Percentiles rank a stretch among this genome's conserved stretches.
phyloP scores from a whole-genome alignment of 2,329 filamentous ascomycete genomes.

The Venturia carpophila region DNA sequence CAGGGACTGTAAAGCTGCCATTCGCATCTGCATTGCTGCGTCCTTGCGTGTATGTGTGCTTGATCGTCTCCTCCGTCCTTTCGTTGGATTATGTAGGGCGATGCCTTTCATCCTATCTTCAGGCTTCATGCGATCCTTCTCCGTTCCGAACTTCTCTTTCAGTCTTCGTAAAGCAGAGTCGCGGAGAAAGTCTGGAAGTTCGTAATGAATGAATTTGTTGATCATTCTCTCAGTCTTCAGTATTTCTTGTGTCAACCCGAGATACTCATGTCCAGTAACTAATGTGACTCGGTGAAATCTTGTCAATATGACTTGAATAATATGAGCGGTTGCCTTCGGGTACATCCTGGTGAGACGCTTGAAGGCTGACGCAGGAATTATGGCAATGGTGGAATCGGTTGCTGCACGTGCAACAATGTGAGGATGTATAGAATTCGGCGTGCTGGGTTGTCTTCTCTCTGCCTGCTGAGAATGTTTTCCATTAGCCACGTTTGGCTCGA shows the following conservation, averaged over 20 bases:
- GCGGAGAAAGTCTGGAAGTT: constrained; percentile 82
- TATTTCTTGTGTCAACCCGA: constrained; percentile 86
- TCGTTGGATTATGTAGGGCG: constrained; percentile 76
- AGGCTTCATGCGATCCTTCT: constrained; percentile 70
- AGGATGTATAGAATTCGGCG: constrained; percentile 65
- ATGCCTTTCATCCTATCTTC: constrained; percentile 89
- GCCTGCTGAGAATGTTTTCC: constrained; percentile 22
- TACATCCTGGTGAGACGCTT: constrained; percentile 86
- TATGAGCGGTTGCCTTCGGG: constrained; percentile 91
- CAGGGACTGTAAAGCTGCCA: constrained; percentile 36
- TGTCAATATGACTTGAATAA: constrained; percentile 94
- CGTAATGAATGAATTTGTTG: constrained; percentile 84
- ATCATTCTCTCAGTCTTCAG: constrained; percentile 88
- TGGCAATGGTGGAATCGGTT: constrained; percentile 94
- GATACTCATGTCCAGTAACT: constrained; percentile 87
- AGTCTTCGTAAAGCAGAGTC: constrained; percentile 74
- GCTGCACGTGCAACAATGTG: constrained; percentile 96
- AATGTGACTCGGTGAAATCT: constrained; percentile 90
- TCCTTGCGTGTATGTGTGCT: constrained; percentile 72
- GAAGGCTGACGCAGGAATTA: constrained; percentile 95
- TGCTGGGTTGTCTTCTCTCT: constrained; percentile 32
- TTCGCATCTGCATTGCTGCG: constrained; percentile 60
- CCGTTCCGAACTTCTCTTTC: constrained; percentile 85
- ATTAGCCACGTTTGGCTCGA: constrained; percentile 44
- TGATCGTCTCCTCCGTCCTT: constrained; percentile 59